Evolutionary conservation across 805 yeast species (phyloP), one percentile per base, ranked within the genome.

Genomic region (Isabelozyma gotoi): DNA sequence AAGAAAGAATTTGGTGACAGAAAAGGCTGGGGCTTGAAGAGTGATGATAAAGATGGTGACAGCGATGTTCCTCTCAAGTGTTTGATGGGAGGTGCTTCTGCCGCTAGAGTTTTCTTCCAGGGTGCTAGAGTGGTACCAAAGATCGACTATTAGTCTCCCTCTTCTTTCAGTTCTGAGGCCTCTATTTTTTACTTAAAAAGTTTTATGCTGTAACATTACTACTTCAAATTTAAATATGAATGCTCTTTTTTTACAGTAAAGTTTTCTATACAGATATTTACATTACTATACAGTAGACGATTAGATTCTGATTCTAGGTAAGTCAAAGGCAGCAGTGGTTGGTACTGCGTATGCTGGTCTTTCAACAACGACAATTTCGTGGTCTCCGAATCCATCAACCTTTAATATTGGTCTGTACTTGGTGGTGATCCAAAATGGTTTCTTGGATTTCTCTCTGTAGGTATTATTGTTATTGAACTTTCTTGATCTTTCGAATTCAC

Each of bases 281-380:
- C n/a, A 20, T 14, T 8, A n/a, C 12, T 31, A 19, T 19, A 24
- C 45, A 41, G 44, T 31, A 35, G 8, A 24, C n/a, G 18, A 33
- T 46, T 64, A 78, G 44, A 80, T 66, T 51, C 68, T 71, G 45
- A 81, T 68, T 58, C 80, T 81, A 44, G 82, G 77, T 49, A 80
- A 63, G 48, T 80, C 76, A 64, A 84, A 86, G 40, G 92, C 90
- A 35, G 86, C 80, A 16, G 81, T 71, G 14, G 77, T 63, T 20
- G 81, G 75, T 45, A 78, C 66, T 36, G 81, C 75, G 53, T 74
- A 76, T 40, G 77, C 67, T 4, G 94, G 92, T 61, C 90, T 77
- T 62, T 91, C 97, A 33, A 89, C 78, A 20, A 91, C 79, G 3
- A 87, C 73, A 40, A 91, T 61, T 50, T 84, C 91, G 14, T 73